These are phyloP conservation scores for Trichocladium uniseriatum DNA, from an alignment of 495 filamentous ascomycete species.

Conservation along the genomic window DNA sequence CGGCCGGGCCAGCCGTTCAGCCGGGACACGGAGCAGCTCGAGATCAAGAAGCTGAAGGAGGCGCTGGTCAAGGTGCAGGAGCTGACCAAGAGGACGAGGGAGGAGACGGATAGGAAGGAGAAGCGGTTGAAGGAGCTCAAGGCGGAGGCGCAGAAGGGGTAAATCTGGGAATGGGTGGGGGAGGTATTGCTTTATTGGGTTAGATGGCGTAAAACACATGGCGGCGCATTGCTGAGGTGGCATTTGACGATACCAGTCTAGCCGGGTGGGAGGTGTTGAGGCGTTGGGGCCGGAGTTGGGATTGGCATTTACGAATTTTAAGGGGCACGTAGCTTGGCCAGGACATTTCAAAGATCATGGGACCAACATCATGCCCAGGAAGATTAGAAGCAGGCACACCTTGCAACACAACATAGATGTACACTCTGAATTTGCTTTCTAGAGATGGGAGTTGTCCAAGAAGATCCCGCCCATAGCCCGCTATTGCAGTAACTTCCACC, in stretches of 20 bases:
- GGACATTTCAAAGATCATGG: too few relatives aligned
- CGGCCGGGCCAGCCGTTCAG: constrained; percentile 63
- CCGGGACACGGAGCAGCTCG: constrained; percentile 59
- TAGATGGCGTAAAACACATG: not conserved
- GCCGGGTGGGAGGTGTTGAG: not conserved
- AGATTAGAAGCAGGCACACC: not conserved
- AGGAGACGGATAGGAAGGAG: constrained; percentile 55
- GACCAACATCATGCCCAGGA: not conserved
- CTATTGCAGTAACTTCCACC: constrained; percentile 12
- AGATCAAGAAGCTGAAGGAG: constrained; percentile 62
- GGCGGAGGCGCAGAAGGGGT: constrained; percentile 18
- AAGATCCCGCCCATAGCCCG: constrained; percentile 10
- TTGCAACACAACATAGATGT: not conserved
- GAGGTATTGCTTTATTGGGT: not conserved
- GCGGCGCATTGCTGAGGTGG: not conserved
- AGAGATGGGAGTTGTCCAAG: constrained; percentile 15
- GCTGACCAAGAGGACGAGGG: constrained; percentile 52
- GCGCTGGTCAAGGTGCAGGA: constrained; percentile 61
- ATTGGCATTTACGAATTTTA: too few relatives aligned
- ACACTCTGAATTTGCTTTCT: constrained; percentile 3
- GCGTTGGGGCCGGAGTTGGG: constrained; percentile 1
- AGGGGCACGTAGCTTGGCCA: too few relatives aligned
- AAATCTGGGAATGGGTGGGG: not conserved
- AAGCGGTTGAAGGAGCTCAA: constrained; percentile 37
- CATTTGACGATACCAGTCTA: not conserved